Evolutionary conservation across 345 rosid genomes (phyloP).

Genomic region (Carallia brachiata): DNA sequence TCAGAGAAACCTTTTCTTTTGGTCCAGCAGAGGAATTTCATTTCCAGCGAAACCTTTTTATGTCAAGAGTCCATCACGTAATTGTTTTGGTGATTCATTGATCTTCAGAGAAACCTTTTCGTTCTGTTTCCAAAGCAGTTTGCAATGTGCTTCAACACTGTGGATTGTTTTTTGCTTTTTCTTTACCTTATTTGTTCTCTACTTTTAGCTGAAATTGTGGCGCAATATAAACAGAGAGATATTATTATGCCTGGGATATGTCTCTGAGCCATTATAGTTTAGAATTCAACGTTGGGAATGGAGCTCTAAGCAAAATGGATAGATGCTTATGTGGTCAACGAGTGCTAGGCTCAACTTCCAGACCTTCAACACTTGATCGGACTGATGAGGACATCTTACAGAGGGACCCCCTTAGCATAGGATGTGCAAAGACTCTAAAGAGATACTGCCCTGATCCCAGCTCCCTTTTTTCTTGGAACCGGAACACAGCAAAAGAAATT

Average conservation of each 20-base stretch:
- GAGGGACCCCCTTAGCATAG: constrained; percentile 84
- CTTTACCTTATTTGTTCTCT: constrained; percentile 6
- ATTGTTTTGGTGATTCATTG: background rate
- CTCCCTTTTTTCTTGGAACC: constrained; percentile 22
- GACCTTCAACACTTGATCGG: constrained; percentile 48
- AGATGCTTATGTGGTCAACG: constrained; percentile 64
- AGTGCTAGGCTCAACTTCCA: constrained; percentile 93
- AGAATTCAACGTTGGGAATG: constrained; percentile 83
- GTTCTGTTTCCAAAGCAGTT: too few relatives aligned
- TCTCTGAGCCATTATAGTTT: constrained; percentile 95
- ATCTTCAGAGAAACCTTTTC: background rate
- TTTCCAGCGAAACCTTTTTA: constrained; percentile 1
- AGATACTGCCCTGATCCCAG: constrained; percentile 60
- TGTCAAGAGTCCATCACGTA: background rate
- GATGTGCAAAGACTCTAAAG: constrained; percentile 73
- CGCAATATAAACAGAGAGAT: constrained; percentile 71
- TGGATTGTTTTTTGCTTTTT: background rate
- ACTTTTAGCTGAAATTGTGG: constrained; percentile 70
- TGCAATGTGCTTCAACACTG: background rate
- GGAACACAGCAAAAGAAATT: constrained; percentile 23
- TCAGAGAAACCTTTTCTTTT: too few relatives aligned
- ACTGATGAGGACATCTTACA: constrained; percentile 45
- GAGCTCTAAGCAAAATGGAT: constrained; percentile 98
- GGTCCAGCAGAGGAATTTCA: too few relatives aligned
- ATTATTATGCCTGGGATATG: constrained; percentile 86